Evolutionary conservation across 2,329 filamentous ascomycete species (phyloP), one percentile per base, ranked within the genome.

Genomic region (Didymosphaeria variabile): DNA sequence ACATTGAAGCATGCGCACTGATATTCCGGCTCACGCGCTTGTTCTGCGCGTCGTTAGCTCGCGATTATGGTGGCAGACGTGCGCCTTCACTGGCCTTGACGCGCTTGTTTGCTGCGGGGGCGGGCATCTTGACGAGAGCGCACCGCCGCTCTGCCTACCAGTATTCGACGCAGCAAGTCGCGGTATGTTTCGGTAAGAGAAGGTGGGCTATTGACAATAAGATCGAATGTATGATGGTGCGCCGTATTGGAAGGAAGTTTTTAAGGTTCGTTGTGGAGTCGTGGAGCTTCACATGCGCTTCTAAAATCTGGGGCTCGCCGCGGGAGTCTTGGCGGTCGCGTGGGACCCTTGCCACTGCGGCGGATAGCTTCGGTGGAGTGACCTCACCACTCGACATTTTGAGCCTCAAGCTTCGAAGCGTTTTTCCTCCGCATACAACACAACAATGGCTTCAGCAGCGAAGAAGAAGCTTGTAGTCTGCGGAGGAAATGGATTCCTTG

Each of bases 401-500:
- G 50, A 60, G 56, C 53, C 42, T 55, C 36, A 21, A 40, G 52
- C 29, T 40, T 40, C 15, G 38, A 40, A 15, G 17, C n/a, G 13
- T 58, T 44, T 19, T 58, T 50, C 34, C 19, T 34, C n/a, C 42
- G 34, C 34, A 36, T 57, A 62, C 63, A 60, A 61, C 57, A 61
- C 55, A 36, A 53, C 63, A 72, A 81, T 76, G 79, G 87, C 88
- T 79, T 72, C 85, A 56, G 83, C 85, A 66, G 84, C 85, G 53
- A 83, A 88, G 59, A 97, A 93, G 81, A 90, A 88, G 79, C 84
- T 99, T 46, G 89, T 98, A 45, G 93, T 99, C 57, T 96, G 92
- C 68, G 95, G 95, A 68, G 94, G 94, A 61, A 97, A 92, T 79
- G 94, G 95, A 36, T 99, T 98, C 77, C 81, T 99, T 29, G 93